Evolutionary conservation across 2,329 filamentous ascomycete species (phyloP), one percentile per base, ranked within the genome.

Genomic region (Diaporthe citrichinensis): DNA sequence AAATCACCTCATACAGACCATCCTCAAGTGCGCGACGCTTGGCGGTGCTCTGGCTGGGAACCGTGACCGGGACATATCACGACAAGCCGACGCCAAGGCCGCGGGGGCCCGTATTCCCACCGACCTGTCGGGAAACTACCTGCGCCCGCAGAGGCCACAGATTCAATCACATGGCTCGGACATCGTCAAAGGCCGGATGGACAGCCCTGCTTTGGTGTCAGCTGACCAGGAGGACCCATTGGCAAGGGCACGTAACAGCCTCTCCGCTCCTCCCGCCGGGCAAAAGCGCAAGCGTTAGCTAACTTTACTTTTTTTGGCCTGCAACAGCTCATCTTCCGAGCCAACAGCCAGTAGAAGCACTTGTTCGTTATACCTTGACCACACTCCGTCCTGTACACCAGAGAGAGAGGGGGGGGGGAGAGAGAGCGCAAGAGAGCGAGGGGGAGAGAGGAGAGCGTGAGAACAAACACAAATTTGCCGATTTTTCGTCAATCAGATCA

Each of bases 1-100:
- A 82, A 98, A 98, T 83, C 95, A 98, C 84, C 93, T 98, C 81
- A 98, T 98, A 81, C 96, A 98, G 86, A 98, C 96, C 1, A 98
- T 99, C 76, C 90, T 98, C 78, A 98, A 98, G 84, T 98, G 96
- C 83, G 96, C 95, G 17, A 98, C 97, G 6, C 92, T 98, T 46
- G 95, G 96, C 75, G 94, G 95, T 61, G 93, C 93, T 69, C 88
- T 97, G 72, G 94, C 97, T 83, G 94, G 95, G 84, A 93, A 93
- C 80, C 86, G 91, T 69, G 91, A 93, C 82, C 87, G 88, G 75
- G 90, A 91, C 83, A 85, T 89, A 79, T 89, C 83, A 78, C 88
- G 88, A 71, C 86, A 88, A 71, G 84, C 84, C 44, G 87, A 89
- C 65, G 87, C 86, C 62, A 88, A 87, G 77, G 85, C 85, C 34